Conservation (phyloP, 2,329 filamentous ascomycete species). For the Aspergillus brasiliensis region DNA sequence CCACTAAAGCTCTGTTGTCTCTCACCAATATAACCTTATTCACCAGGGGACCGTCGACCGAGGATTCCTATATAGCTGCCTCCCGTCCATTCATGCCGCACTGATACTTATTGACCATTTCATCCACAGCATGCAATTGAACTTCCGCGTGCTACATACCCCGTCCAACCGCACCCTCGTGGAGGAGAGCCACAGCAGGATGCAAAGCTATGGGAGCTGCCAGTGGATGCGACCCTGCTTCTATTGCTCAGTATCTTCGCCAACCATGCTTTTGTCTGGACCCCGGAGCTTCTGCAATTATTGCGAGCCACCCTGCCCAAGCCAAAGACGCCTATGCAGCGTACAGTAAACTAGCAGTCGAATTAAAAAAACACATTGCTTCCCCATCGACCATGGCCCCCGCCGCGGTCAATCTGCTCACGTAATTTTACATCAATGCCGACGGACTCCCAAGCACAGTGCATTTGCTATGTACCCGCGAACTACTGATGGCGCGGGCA, state of each 20-base stretch:
- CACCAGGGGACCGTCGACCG: background rate
- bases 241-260: constrained; percentile 7
- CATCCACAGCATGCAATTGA: background rate
- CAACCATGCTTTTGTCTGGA: background rate
- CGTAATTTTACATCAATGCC: background rate
- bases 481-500: background rate
- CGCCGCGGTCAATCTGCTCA: background rate
- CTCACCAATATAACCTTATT: background rate
- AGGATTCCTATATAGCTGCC: background rate
- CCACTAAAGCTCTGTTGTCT: background rate
- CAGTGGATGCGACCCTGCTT: background rate
- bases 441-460: background rate
- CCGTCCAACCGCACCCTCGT: background rate
- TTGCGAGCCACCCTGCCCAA: constrained; percentile 4
- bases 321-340: background rate
- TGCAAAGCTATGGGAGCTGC: background rate
- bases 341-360: background rate
- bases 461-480: constrained; percentile 4
- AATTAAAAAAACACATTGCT: background rate
- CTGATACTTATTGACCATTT: constrained; percentile 9
- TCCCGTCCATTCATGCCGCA: background rate
- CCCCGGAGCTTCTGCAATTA: background rate
- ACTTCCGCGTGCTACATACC: constrained; percentile 6
- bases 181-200: background rate
- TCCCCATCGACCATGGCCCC: background rate